Conservation (phyloP, 345 rosid species). For the Eucalyptus tenuipes region DNA sequence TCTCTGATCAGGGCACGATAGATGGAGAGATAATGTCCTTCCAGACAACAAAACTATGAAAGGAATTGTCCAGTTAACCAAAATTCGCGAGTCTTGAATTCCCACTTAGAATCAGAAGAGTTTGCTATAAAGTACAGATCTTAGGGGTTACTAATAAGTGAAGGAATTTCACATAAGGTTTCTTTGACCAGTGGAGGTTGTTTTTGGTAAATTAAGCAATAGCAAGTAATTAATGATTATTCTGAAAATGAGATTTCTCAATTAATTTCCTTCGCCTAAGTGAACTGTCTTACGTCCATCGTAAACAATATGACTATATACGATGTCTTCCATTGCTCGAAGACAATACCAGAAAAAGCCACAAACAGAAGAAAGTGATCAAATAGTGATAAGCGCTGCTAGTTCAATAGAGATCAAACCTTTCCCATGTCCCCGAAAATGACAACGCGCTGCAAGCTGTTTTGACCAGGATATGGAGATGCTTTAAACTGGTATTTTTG, state of each 20-base stretch:
- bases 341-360: background rate
- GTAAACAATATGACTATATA: background rate
- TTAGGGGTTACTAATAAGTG: background rate
- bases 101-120: background rate
- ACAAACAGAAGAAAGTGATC: background rate
- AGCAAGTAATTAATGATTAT: background rate
- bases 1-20: background rate
- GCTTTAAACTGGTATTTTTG: slow-evolving; percentile 41
- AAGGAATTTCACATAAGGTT: background rate
- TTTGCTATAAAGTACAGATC: background rate
- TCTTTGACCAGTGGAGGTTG: background rate
- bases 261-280: background rate
- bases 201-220: background rate
- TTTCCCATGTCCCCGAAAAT: slow-evolving; percentile 72
- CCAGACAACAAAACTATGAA: background rate
- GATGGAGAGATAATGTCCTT: background rate
- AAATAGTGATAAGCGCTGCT: background rate
- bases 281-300: background rate
- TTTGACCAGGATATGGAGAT: slow-evolving; percentile 88
- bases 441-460: slow-evolving; percentile 67
- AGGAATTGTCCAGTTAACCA: background rate
- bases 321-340: background rate
- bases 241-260: background rate
- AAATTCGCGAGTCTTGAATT: background rate
- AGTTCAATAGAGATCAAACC: background rate